Conservation (phyloP, 179 eudicot genomes). For the Patellifolia procumbens region DNA sequence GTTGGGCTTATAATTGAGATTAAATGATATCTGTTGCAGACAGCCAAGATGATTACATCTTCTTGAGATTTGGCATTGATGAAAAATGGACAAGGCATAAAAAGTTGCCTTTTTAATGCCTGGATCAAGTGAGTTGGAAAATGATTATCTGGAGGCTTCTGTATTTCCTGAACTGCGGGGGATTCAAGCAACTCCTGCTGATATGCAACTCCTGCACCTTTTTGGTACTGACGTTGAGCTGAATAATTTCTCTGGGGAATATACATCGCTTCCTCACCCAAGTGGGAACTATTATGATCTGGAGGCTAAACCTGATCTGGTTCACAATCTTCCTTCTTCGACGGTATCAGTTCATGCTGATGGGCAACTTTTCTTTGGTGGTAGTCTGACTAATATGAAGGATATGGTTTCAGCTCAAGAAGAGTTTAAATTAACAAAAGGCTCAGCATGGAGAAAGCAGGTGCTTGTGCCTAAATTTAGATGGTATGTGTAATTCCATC, state of each 20-base stretch:
- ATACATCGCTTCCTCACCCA: slow-evolving; percentile 43
- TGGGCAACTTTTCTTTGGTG: slow-evolving; percentile 33
- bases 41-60: slow-evolving; percentile 35
- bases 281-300: slow-evolving; percentile 33
- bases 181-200: slow-evolving; percentile 32
- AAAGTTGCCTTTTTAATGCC: slow-evolving; percentile 50
- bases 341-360: slow-evolving; percentile 37
- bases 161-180: slow-evolving; percentile 44
- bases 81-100: slow-evolving; percentile 46
- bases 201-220: slow-evolving; percentile 34
- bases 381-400: slow-evolving; percentile 44
- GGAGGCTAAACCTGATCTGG: slow-evolving; percentile 36
- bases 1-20: background rate
- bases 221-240: slow-evolving; percentile 28
- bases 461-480: slow-evolving; percentile 66
- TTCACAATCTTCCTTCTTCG: slow-evolving; percentile 35
- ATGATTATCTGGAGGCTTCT: slow-evolving; percentile 42
- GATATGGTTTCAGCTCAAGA: slow-evolving; percentile 50
- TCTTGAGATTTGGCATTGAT: slow-evolving; percentile 51
- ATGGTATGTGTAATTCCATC: slow-evolving; percentile 32
- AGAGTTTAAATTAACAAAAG: slow-evolving; percentile 47
- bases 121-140: slow-evolving; percentile 41
- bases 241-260: slow-evolving; percentile 16
- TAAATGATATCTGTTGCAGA: slow-evolving; percentile 41
- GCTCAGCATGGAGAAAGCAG: slow-evolving; percentile 40